Percentiles rank a stretch among this genome's conserved stretches.
Evolutionary conservation across 352 stramenopile species (phyloP).

Genomic region (Peronospora farinosa): DNA sequence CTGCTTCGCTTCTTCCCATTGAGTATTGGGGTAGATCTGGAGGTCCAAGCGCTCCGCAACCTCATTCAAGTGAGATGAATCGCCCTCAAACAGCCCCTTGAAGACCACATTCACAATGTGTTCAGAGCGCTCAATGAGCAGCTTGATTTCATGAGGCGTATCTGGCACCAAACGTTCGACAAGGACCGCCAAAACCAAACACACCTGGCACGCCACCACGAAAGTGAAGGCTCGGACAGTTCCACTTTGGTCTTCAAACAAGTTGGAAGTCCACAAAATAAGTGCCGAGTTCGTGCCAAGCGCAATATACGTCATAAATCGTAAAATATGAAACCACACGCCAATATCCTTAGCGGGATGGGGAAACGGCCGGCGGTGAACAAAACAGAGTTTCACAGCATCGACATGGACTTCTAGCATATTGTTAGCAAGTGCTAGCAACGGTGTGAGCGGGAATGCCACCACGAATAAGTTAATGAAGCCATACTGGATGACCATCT

Average conservation of each 20-base stretch:
- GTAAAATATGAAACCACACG: constrained; percentile 87
- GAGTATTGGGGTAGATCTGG: constrained; percentile 63
- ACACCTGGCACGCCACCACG: constrained; percentile 65
- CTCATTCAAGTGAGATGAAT: constrained; percentile 65
- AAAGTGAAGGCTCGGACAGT: constrained; percentile 59
- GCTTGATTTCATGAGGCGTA: constrained; percentile 45
- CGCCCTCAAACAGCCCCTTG: constrained; percentile 56
- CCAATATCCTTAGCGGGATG: constrained; percentile 84
- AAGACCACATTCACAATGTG: constrained; percentile 76
- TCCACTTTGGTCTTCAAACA: constrained; percentile 43
- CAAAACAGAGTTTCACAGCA: constrained; percentile 76
- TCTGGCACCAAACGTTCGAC: constrained; percentile 60
- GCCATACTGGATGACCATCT: constrained; percentile 92
- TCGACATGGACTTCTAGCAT: constrained; percentile 88
- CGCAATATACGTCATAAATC: constrained; percentile 75
- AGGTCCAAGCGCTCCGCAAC: constrained; percentile 67
- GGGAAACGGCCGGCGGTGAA: constrained; percentile 73
- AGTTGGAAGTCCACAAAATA: constrained; percentile 76
- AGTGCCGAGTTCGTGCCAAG: constrained; percentile 73
- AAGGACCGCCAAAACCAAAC: constrained; percentile 50
- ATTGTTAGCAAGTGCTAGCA: constrained; percentile 89
- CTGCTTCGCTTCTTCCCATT: constrained; percentile 46
- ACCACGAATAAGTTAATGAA: constrained; percentile 93
- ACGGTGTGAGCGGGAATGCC: constrained; percentile 88
- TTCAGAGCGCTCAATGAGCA: constrained; percentile 57